Evolutionary conservation across 2,329 filamentous ascomycete species (phyloP), one percentile per base, ranked within the genome.

Genomic region (Alternaria novae-zelandiae): DNA sequence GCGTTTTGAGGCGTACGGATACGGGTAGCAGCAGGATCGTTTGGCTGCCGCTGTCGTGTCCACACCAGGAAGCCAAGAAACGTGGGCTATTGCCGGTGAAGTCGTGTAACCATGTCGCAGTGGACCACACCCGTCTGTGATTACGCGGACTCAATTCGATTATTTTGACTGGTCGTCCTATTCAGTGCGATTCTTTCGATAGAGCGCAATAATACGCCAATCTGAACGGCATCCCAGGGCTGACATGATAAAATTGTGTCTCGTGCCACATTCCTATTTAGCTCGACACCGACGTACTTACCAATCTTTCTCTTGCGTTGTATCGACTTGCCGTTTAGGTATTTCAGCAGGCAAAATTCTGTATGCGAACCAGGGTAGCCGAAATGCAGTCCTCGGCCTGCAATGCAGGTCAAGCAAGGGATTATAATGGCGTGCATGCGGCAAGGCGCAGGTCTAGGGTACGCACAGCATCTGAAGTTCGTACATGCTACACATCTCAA

Each of bases 21-120:
- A 56, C 55, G 54, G 58, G 55, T 60, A 51, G 41, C 41, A 61
- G 54, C 62, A 65, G 62, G 65, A 58, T 63, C 53, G 59, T 60
- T 49, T 30, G 32, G 30, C 32, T 56, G 46, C 49, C 54, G 45
- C 57, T 61, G 30, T 56, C 21, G 51, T 65, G 59, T 41, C 50
- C 21, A 51, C 20, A 59, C 32, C 43, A 36, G 51, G 49, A 45
- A 44, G 59, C 60, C 59, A 69, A 67, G 66, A 36, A 66, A 64
- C 50, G 62, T 64, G 56, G 56, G 54, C 61, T 30, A 53, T 45
- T 66, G 51, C 54, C 32, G 44, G 43, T 64, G 56, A 58, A 45
- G 54, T 63, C 49, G 66, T 69, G 57, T 50, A 59, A 67, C 60
- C 54, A 57, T n/a, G 17, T 21, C 50, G 50, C 44, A 51, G 25